phyloP scores from a whole-genome alignment of 169 alveolate species.

The Theileria annulata region DNA sequence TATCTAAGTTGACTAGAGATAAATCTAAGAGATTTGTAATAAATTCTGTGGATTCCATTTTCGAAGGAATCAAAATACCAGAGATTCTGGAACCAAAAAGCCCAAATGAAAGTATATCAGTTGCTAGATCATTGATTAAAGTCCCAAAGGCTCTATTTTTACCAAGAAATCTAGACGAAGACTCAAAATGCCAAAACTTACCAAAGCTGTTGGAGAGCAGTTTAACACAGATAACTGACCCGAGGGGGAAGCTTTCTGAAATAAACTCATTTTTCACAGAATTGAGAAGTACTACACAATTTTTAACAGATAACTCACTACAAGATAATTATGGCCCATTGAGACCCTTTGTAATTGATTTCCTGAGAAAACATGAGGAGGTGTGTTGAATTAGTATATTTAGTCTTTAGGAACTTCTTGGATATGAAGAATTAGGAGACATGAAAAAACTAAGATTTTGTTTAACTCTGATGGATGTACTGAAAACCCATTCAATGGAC shows the following conservation, averaged over 20 bases:
- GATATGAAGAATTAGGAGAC: not conserved
- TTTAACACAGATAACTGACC: not conserved
- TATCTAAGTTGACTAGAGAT: constrained; percentile 15
- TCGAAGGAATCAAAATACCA: constrained; percentile 19
- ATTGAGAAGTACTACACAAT: constrained; percentile 19
- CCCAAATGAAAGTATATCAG: not conserved
- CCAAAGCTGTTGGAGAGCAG: constrained; percentile 34
- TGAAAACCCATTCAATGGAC: constrained; percentile 41
- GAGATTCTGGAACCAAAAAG: not conserved
- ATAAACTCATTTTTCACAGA: not conserved
- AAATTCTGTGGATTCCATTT: constrained; percentile 47
- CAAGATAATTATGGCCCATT: constrained; percentile 18
- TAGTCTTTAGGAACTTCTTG: constrained; percentile 17
- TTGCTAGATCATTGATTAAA: constrained; percentile 13
- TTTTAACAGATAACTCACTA: constrained; percentile 1
- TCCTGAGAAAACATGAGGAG: constrained; percentile 7
- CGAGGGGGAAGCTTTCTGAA: not conserved
- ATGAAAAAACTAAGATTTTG: constrained; percentile 22
- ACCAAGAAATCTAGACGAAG: constrained; percentile 24
- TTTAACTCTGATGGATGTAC: constrained; percentile 26
- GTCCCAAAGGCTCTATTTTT: constrained; percentile 54
- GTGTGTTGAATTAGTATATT: constrained; percentile 11
- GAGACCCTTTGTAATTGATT: not conserved
- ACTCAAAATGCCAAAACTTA: not conserved
- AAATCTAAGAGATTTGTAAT: constrained; percentile 43